phyloP scores from a whole-genome alignment of 2,329 filamentous ascomycete species.

The Calonectria pseudoturangicola region DNA sequence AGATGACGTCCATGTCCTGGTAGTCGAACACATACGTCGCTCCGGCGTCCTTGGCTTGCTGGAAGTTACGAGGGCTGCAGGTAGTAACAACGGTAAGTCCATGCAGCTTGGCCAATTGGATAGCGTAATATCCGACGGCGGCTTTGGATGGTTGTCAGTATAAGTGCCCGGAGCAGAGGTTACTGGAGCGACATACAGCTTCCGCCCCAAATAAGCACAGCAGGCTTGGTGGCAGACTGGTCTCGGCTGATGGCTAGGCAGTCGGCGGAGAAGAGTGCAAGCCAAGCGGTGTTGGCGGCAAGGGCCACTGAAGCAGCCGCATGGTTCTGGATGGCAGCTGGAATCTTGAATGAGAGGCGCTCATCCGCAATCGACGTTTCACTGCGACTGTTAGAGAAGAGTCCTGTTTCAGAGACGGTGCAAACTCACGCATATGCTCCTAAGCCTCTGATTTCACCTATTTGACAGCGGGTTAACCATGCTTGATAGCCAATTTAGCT shows the following conservation, averaged over 20 bases:
- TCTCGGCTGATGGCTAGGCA: conserved; percentile 57
- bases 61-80: conserved; percentile 58
- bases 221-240: background rate
- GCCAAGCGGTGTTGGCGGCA: conserved; percentile 61
- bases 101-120: conserved; percentile 58
- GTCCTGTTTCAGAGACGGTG: fast-evolving
- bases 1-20: conserved; percentile 57
- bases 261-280: conserved; percentile 61
- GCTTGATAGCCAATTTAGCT: background rate
- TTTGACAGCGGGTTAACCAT: background rate
- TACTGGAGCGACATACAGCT: conserved; percentile 57
- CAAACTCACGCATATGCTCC: conserved; percentile 57
- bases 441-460: conserved; percentile 53
- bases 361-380: conserved; percentile 63
- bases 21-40: conserved; percentile 64
- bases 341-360: conserved; percentile 61
- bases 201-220: conserved; percentile 64
- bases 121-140: conserved; percentile 46
- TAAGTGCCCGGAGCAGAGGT: too few species aligned
- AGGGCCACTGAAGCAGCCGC: conserved; percentile 61
- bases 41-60: conserved; percentile 56
- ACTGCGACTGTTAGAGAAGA: conserved; percentile 41
- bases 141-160: conserved; percentile 39
- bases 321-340: conserved; percentile 48
- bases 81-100: conserved; percentile 59